These are phyloP conservation scores for Russula ochroleuca DNA, from an alignment of 768 basidiomycete species.

Conservation along the genomic window DNA sequence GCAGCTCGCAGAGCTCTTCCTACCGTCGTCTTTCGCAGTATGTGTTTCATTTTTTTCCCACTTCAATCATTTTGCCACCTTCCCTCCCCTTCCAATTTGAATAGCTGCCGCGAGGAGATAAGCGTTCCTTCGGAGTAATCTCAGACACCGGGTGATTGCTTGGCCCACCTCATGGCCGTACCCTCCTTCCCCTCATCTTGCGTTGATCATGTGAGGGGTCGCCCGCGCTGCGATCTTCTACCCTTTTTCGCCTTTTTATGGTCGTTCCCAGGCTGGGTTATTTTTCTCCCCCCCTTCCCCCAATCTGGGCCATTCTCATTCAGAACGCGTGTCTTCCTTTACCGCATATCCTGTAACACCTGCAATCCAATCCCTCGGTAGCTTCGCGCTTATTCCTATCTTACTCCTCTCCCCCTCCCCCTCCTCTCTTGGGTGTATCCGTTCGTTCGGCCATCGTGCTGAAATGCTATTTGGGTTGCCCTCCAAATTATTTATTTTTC, in stretches of 20 bases:
- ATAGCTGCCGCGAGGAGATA: constrained; percentile 13
- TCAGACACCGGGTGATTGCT: constrained; percentile 9
- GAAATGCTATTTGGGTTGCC: constrained; percentile 1
- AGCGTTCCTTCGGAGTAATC: constrained; percentile 5
- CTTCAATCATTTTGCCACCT: background rate
- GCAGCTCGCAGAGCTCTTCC: constrained; percentile 14
- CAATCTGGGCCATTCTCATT: constrained; percentile 11
- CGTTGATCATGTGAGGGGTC: constrained; percentile 16
- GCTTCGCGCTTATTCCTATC: constrained; percentile 22
- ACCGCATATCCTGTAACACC: background rate
- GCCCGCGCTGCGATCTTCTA: constrained; percentile 1
- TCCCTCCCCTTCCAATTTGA: constrained; percentile 1
- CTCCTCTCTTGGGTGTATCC: background rate
- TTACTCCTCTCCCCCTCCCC: background rate
- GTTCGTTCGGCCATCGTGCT: background rate
- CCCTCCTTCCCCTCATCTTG: constrained; percentile 3
- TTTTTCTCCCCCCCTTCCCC: background rate
- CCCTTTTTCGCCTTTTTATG: constrained; percentile 13
- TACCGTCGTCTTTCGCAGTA: constrained; percentile 25
- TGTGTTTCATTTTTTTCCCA: constrained; percentile 5
- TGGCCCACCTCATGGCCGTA: constrained; percentile 18
- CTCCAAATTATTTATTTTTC: background rate
- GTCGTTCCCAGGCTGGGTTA: constrained; percentile 6
- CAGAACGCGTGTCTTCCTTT: background rate
- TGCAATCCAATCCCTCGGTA: constrained; percentile 22